These are phyloP conservation scores for Ascochyta viciae-villosae DNA, from an alignment of 2,329 filamentous ascomycete genomes.

Conservation along the genomic window DNA sequence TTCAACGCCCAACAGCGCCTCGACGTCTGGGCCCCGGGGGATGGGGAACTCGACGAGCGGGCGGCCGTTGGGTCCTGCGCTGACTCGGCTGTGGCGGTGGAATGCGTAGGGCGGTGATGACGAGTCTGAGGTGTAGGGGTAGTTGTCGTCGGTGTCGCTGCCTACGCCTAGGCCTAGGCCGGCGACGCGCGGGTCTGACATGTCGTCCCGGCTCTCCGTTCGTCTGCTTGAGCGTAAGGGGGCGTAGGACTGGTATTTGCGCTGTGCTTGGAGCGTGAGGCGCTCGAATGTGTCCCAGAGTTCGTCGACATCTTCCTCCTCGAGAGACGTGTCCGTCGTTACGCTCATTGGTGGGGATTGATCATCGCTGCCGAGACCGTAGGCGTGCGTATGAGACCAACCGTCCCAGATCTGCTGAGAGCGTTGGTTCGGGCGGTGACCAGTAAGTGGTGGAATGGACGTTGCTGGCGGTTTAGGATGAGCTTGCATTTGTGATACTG, in stretches of 20 bases:
- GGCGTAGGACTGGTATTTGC: slow-evolving; percentile 22
- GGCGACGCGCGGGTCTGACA: slow-evolving; percentile 1
- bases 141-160: slow-evolving; percentile 35
- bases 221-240: slow-evolving; percentile 24
- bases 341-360: slow-evolving; percentile 42
- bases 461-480: slow-evolving; percentile 31
- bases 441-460: slow-evolving; percentile 26
- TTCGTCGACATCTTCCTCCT: slow-evolving; percentile 47
- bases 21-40: slow-evolving; percentile 38
- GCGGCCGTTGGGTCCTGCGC: slow-evolving; percentile 40
- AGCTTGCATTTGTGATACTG: slow-evolving; percentile 44
- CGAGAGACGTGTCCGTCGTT: slow-evolving; percentile 39
- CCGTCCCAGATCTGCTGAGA: slow-evolving; percentile 43
- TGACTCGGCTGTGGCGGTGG: slow-evolving; percentile 32
- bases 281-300: slow-evolving; percentile 45
- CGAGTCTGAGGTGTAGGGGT: slow-evolving; percentile 30
- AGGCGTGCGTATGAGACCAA: slow-evolving; percentile 44
- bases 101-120: slow-evolving; percentile 11
- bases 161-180: slow-evolving; percentile 17
- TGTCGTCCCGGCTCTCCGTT: slow-evolving; percentile 29
- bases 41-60: slow-evolving; percentile 46
- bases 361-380: slow-evolving; percentile 39
- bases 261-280: slow-evolving; percentile 20
- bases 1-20: slow-evolving; percentile 32
- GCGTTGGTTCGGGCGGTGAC: slow-evolving; percentile 35